Base-by-base conservation (phyloP, 208 protist genomes). In the Herpetomonas tarakana region DNA sequence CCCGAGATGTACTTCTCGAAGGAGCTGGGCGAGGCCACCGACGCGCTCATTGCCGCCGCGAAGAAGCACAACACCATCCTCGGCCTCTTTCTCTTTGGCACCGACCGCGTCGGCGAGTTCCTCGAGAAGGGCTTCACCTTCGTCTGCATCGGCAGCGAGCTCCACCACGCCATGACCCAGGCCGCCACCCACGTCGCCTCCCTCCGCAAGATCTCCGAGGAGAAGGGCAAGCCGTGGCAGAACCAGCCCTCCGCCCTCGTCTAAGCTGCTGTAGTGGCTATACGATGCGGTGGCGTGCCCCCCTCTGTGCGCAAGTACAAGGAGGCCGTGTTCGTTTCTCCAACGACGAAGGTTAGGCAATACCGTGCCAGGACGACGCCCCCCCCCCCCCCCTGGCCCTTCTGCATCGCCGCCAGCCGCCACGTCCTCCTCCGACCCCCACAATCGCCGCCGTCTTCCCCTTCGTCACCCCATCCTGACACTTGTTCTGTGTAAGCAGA, bases 61-160 rank as follows among this genome's bases (percentile, higher is more conserved):
- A 65, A 81, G 55, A 81, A 77, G 71, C 68, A 85, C 71, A 71
- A 85, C 65, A 62, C 83, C 52, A 87, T 91, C 56, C 68, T 91
- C 24, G 83, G 83, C 27, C 63, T 87, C 45, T 91, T 91, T 57
- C 75, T 91, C 29, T 91, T 91, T 55, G 83, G 83, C 58, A 82
- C 71, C 3, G 83, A 91, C 75, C 79, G 83, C 54, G 83, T 91
- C 52, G 83, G 79, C 26, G 83, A 91, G 70, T 91, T 91, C 72
- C 74, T 91, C 38, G 63, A 84, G 67, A 84, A 87, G 80, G 83
- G 77, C 52, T 87, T 87, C 74, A 91, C 76, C 41, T 87, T 91
- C 68, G 80, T 87, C 80, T 81, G 83, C 73, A 84, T 87, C 54
- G 83, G 79, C 76, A 81, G 76, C 62, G 83, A 87, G 52, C 64